phyloP scores from a whole-genome alignment of 805 yeast genomes.

The Starmerella tilneyi region DNA sequence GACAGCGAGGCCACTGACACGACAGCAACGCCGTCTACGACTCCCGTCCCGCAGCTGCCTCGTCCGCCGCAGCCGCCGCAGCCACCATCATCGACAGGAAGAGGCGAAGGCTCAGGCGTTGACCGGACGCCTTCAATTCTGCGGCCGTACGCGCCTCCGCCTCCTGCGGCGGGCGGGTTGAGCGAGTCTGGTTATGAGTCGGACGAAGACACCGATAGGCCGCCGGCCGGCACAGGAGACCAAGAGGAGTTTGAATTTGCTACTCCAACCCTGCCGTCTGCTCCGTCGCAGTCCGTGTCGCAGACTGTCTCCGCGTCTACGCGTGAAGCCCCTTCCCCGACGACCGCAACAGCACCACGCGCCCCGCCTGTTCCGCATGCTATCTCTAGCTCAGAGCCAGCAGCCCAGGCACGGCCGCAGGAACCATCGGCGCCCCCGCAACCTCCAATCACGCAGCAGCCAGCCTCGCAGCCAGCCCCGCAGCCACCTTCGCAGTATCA shows the following conservation, averaged over 20 bases:
- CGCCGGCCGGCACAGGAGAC: neutral
- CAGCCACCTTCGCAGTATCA: neutral
- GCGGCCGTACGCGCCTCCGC: no score
- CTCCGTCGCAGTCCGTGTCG: neutral
- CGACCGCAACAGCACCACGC: neutral
- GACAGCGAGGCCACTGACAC: constrained; percentile 7
- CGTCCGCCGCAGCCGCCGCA: constrained; percentile 13
- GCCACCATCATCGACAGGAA: constrained; percentile 9
- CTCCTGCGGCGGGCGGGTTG: neutral
- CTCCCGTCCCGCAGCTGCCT: constrained; percentile 5
- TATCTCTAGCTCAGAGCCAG: neutral
- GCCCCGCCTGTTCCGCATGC: constrained; percentile 2
- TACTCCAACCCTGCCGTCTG: neutral
- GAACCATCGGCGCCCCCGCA: neutral
- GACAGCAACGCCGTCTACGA: neutral
- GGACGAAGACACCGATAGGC: constrained; percentile 10
- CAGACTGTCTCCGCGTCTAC: neutral
- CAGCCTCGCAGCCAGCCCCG: neutral
- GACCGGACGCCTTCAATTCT: neutral
- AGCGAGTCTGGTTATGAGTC: constrained; percentile 11
- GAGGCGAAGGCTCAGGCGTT: neutral
- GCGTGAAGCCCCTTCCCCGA: neutral
- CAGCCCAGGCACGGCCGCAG: neutral
- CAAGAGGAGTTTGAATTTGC: neutral
- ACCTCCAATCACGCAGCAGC: neutral